These are phyloP conservation scores for Rhizophagus clarus DNA, from an alignment of 192 early-diverging fungal genomes.

Conservation along the genomic window DNA sequence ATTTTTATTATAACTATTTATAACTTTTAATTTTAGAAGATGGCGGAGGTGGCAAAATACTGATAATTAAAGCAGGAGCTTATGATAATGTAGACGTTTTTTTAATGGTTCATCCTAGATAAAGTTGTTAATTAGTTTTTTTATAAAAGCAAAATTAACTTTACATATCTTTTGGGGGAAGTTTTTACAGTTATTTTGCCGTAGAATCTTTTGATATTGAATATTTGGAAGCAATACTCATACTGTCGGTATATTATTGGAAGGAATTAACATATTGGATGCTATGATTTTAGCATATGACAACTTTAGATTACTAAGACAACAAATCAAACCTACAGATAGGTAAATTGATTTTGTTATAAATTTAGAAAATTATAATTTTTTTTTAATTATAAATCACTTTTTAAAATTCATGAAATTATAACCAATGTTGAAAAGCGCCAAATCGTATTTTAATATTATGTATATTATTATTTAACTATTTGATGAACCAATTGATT, in stretches of 20 bases:
- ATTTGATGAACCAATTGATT: too few species aligned
- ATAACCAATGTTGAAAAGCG: conserved; percentile 71
- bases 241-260: too few species aligned
- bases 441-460: conserved; percentile 37
- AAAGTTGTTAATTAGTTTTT: not conserved
- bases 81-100: conserved; percentile 72
- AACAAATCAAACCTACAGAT: conserved; percentile 67
- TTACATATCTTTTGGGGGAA: conserved; percentile 35
- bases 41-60: conserved; percentile 72
- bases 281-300: conserved; percentile 66
- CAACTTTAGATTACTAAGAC: conserved; percentile 66
- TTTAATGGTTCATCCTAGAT: conserved; percentile 82
- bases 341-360: conserved; percentile 38
- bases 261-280: too few species aligned
- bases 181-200: conserved; percentile 49
- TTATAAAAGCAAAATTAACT: not conserved
- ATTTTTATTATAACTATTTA: too few species aligned
- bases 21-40: conserved; percentile 41
- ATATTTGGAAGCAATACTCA: conserved; percentile 75
- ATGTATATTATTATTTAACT: too few species aligned
- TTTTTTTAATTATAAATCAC: not conserved
- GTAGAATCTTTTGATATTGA: conserved; percentile 53
- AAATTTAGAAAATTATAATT: not conserved
- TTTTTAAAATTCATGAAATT: conserved; percentile 66
- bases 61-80: conserved; percentile 64